phyloP scores from a whole-genome alignment of 331 rosid species.

The Telfairia occidentalis region DNA sequence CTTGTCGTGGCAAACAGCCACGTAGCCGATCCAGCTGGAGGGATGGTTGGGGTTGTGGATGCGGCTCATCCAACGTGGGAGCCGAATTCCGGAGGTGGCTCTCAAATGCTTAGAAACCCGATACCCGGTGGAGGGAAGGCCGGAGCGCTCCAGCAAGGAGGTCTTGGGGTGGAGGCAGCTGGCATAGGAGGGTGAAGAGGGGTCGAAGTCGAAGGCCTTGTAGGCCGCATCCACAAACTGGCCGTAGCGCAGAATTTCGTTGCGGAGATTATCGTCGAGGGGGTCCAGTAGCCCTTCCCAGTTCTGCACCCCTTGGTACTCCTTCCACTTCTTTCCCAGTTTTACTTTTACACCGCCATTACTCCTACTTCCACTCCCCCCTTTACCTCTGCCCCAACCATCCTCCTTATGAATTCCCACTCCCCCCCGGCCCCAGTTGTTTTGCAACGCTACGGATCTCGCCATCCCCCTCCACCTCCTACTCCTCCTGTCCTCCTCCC shows the following conservation, averaged over 20 bases:
- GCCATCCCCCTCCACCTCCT: no score
- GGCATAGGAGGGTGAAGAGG: constrained; percentile 26
- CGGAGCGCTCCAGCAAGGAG: constrained; percentile 16
- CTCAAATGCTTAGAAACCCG: constrained; percentile 23
- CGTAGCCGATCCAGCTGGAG: constrained; percentile 43
- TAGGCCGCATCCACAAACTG: constrained; percentile 36
- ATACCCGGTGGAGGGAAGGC: constrained; percentile 26
- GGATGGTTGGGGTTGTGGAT: constrained; percentile 16
- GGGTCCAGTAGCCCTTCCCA: constrained; percentile 50
- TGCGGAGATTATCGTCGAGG: constrained; percentile 26
- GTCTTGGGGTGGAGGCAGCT: constrained; percentile 22
- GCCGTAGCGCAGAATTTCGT: constrained; percentile 42
- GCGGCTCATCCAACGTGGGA: constrained; percentile 41
- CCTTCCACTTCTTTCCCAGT: constrained; percentile 34
- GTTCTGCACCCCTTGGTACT: constrained; percentile 33
- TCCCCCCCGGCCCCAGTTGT: no score
- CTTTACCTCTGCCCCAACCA: no score
- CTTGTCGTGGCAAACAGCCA: constrained; percentile 33
- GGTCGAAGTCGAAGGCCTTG: constrained; percentile 35
- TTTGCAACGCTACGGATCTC: no score
- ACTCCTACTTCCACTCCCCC: no score
- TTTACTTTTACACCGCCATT: background rate
- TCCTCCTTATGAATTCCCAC: no score
- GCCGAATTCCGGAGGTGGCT: constrained; percentile 31
- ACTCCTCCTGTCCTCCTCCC: no score